Conservation (phyloP, 768 basidiomycete genomes). For the Nidularia pulvinata region DNA sequence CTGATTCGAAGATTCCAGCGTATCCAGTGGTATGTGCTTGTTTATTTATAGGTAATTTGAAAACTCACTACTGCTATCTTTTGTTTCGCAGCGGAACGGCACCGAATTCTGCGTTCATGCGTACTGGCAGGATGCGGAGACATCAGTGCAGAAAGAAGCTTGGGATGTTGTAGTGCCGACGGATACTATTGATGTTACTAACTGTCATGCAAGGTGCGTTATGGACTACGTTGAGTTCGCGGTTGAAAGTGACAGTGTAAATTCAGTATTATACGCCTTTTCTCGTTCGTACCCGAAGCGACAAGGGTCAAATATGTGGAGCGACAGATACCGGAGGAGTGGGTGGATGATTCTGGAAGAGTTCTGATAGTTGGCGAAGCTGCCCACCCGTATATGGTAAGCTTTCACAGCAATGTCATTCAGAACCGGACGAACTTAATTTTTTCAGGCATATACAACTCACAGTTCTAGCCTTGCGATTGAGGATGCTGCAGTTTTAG, state of each 20-base stretch:
- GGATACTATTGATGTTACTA: slow-evolving; percentile 25
- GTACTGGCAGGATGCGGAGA: slow-evolving; percentile 30
- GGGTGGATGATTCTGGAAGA: slow-evolving; percentile 46
- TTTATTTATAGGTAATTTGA: slow-evolving; percentile 2
- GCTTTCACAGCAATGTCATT: slow-evolving; percentile 12
- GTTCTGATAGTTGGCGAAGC: slow-evolving; percentile 54
- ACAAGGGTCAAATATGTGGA: slow-evolving; percentile 32
- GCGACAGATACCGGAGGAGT: slow-evolving; percentile 37
- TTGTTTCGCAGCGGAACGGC: slow-evolving; percentile 28
- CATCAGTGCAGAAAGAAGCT: slow-evolving; percentile 19
- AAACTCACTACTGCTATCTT: not conserved
- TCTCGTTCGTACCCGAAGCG: slow-evolving; percentile 27
- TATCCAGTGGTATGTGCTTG: slow-evolving; percentile 21
- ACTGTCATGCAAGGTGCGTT: slow-evolving; percentile 13
- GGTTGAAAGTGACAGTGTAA: not conserved
- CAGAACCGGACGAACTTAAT: not conserved
- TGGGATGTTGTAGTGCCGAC: slow-evolving; percentile 33
- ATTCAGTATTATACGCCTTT: slow-evolving; percentile 29
- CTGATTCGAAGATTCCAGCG: slow-evolving; percentile 5
- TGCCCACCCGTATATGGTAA: slow-evolving; percentile 51
- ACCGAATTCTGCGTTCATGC: slow-evolving; percentile 31
- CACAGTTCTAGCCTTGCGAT: slow-evolving; percentile 46
- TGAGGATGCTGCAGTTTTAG: slow-evolving; percentile 60
- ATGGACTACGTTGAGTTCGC: not conserved
- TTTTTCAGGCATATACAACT: slow-evolving; percentile 42